phyloP scores from a whole-genome alignment of 495 filamentous ascomycete genomes.

The Articulospora tetracladia region DNA sequence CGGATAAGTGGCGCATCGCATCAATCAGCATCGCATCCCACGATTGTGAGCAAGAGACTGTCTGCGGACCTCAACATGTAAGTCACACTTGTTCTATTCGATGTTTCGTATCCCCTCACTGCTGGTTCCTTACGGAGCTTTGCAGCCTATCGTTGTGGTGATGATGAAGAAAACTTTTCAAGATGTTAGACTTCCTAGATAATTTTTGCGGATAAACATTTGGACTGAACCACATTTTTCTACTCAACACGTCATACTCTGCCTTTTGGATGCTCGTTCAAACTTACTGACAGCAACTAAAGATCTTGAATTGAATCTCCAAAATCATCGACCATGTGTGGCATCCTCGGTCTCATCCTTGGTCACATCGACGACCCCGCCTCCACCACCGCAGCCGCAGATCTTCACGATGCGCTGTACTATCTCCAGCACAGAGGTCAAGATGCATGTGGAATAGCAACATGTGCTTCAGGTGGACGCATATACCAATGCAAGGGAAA shows the following conservation, averaged over 20 bases:
- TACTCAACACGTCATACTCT: not conserved
- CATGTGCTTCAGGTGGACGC: constrained; percentile 71
- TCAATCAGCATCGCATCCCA: not conserved
- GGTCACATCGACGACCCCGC: constrained; percentile 51
- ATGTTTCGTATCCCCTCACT: not conserved
- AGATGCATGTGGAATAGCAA: constrained; percentile 87
- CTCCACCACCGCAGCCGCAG: constrained; percentile 62
- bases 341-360: constrained; percentile 78
- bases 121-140: not conserved
- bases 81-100: not conserved
- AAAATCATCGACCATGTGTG: constrained; percentile 60
- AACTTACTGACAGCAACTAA: not conserved
- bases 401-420: constrained; percentile 87
- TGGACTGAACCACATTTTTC: constrained; percentile 19
- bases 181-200: constrained; percentile 42
- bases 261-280: not conserved
- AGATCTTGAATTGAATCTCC: not conserved
- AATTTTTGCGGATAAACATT: constrained; percentile 27
- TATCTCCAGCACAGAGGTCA: constrained; percentile 84
- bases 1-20: not conserved
- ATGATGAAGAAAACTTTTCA: constrained; percentile 27
- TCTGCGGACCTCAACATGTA: not conserved
- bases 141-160: not conserved
- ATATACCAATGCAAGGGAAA: constrained; percentile 91
- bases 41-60: not conserved